Evolutionary conservation across 805 yeast genomes (phyloP).

Genomic region (Kuraishia capsulata): DNA sequence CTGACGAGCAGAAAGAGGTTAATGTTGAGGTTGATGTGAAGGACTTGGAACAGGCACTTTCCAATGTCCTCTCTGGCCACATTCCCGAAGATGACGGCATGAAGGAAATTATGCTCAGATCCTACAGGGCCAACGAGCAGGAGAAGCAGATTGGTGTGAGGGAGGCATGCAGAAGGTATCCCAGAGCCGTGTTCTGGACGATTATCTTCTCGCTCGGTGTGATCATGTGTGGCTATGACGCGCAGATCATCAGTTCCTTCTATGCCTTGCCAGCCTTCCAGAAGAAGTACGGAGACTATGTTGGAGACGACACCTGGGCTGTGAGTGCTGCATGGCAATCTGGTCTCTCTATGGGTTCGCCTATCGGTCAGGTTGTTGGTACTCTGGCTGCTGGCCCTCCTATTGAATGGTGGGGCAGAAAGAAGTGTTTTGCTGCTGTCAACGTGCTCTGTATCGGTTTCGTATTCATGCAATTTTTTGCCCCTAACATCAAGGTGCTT

Average conservation of each 20-base stretch:
- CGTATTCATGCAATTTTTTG: conserved; percentile 31
- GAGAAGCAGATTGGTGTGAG: conserved; percentile 1
- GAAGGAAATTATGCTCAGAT: conserved; percentile 1
- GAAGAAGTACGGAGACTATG: conserved; percentile 23
- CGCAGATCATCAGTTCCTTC: conserved; percentile 27
- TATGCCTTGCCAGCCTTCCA: conserved; percentile 25
- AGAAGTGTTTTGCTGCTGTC: conserved; percentile 24
- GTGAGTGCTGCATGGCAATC: conserved; percentile 36
- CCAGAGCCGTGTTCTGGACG: conserved; percentile 29
- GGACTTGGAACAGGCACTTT: background rate
- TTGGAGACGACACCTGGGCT: conserved; percentile 16
- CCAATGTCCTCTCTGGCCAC: background rate
- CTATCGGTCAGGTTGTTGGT: conserved; percentile 11
- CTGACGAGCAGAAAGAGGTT: background rate
- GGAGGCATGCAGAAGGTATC: conserved; percentile 8
- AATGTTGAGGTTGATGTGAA: background rate
- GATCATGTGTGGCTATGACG: conserved; percentile 34
- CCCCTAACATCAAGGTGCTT: conserved; percentile 24
- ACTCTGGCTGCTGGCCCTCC: conserved; percentile 25
- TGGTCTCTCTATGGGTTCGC: conserved; percentile 21
- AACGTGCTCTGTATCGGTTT: conserved; percentile 19
- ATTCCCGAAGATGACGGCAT: background rate
- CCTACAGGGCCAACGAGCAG: conserved; percentile 1
- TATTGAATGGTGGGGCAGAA: conserved; percentile 33
- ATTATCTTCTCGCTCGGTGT: conserved; percentile 26